Evolutionary conservation across 441 rosid genomes (phyloP), one percentile per base, ranked within the genome.

Genomic region (Melastoma candidum): DNA sequence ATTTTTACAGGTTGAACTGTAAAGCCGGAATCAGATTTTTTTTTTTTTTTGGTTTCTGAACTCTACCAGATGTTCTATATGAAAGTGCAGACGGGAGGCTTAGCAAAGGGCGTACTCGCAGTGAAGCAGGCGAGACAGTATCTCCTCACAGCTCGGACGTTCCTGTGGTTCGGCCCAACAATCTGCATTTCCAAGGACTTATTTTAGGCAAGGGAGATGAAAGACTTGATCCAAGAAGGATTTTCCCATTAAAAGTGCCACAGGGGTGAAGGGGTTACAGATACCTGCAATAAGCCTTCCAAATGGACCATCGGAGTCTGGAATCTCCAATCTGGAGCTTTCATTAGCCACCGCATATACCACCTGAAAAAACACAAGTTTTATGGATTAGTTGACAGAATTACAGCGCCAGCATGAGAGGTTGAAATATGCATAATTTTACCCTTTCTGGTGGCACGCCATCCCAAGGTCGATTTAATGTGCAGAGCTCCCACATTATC

Each of bases 401-500:
- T 36, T 9, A 4, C 8, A 36, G 8, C 8, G 41, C 41, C 41
- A 36, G 41, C 41, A 36, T 4, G 41, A 36, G 41, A 36, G 41
- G 8, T 4, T 36, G 41, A 36, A 36, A 9, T 6, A 36, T 36
- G 41, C 8, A 9, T 9, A 36, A 36, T 36, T 36, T 4, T 36
- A 89, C 97, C 88, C 83, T 82, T 68, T 83, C 85, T 6, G 93
- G 88, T 0, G 85, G 88, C 32, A 89, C 88, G 51, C 97, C 96
- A 69, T 86, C 96, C 99, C 97, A 93, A 3, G 97, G 99, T 72
- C 82, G 80, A 56, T 60, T 76, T 48, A 93, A 80, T 12, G 94
- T 81, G 75, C 81, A 87, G 47, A 89, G 85, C 67, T 93, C 99
- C 97, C 99, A 93, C 89, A 89, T 93, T 59, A 93, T 84, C 48